Conservation (phyloP, 306 rosid genomes). For the Cicer bijugum region DNA sequence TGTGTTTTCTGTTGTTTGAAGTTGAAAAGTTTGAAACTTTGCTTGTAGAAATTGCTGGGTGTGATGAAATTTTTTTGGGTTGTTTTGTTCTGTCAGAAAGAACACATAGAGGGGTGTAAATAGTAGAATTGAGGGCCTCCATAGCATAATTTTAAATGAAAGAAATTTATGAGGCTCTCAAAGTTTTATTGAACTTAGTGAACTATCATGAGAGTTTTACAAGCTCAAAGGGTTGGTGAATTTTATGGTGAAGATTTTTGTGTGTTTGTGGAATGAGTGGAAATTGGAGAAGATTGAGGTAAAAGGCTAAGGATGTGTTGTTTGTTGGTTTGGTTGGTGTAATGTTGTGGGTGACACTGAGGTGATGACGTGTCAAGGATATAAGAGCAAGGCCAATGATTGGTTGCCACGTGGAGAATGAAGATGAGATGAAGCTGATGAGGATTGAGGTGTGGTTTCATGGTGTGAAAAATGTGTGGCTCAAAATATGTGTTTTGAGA, state of each 20-base stretch:
- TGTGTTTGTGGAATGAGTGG: constrained; percentile 38
- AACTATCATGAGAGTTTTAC: constrained; percentile 32
- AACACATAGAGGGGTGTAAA: constrained; percentile 78
- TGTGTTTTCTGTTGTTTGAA: constrained; percentile 41
- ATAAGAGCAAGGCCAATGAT: constrained; percentile 27
- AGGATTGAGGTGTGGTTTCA: constrained; percentile 42
- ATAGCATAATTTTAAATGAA: constrained; percentile 64
- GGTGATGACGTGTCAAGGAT: constrained; percentile 49
- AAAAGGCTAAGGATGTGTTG: constrained; percentile 32
- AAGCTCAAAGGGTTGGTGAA: constrained; percentile 19
- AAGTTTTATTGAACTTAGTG: neutral
- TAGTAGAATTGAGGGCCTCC: constrained; percentile 94
- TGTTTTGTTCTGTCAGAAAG: constrained; percentile 66
- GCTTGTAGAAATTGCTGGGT: constrained; percentile 48
- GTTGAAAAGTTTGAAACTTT: constrained; percentile 54
- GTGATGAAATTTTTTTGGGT: constrained; percentile 59
- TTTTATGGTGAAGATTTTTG: constrained; percentile 17
- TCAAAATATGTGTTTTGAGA: neutral
- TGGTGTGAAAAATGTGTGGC: constrained; percentile 45
- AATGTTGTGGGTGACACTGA: constrained; percentile 29
- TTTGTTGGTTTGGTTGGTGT: constrained; percentile 27
- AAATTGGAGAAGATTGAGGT: constrained; percentile 26
- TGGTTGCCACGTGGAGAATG: constrained; percentile 43
- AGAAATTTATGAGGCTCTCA: constrained; percentile 38
- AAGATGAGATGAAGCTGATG: constrained; percentile 49